Evolutionary conservation across 2,329 filamentous ascomycete genomes (phyloP).

Genomic region (Aspergillus sp.): DNA sequence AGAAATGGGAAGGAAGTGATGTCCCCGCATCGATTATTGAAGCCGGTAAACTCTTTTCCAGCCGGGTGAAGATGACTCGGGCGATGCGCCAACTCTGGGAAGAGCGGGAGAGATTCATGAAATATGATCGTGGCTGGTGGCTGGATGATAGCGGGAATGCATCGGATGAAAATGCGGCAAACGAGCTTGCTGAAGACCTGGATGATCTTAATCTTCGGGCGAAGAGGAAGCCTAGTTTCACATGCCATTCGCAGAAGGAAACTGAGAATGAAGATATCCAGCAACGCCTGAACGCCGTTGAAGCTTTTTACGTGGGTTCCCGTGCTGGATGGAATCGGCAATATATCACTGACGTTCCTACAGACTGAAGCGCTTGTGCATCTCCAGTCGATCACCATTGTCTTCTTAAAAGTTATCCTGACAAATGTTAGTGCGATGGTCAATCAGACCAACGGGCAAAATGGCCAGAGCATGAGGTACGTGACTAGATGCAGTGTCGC

Average conservation of each 20-base stretch:
- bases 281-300: constrained; percentile 68
- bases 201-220: constrained; percentile 21
- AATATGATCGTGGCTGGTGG: constrained; percentile 88
- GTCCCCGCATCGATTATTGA: constrained; percentile 91
- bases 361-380: constrained; percentile 76
- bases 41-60: constrained; percentile 87
- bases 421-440: constrained; percentile 85
- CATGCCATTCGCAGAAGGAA: constrained; percentile 23
- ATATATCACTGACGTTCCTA: constrained; percentile 1
- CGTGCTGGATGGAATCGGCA: not conserved
- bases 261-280: constrained; percentile 40
- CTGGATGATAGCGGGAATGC: constrained; percentile 43
- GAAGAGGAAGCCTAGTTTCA: constrained; percentile 11
- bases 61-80: constrained; percentile 84
- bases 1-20: constrained; percentile 90
- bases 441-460: constrained; percentile 53
- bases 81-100: constrained; percentile 94
- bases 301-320: constrained; percentile 76
- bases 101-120: constrained; percentile 86
- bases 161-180: constrained; percentile 36
- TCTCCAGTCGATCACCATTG: constrained; percentile 88
- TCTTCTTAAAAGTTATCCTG: constrained; percentile 83
- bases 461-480: constrained; percentile 47
- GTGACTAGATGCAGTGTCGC: constrained; percentile 30
- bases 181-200: constrained; percentile 38